A percentile compares a stretch with the other conserved stretches of the same genome.
phyloP scores from a whole-genome alignment of 1,284 basidiomycete species.

The Abortiporus biennis region DNA sequence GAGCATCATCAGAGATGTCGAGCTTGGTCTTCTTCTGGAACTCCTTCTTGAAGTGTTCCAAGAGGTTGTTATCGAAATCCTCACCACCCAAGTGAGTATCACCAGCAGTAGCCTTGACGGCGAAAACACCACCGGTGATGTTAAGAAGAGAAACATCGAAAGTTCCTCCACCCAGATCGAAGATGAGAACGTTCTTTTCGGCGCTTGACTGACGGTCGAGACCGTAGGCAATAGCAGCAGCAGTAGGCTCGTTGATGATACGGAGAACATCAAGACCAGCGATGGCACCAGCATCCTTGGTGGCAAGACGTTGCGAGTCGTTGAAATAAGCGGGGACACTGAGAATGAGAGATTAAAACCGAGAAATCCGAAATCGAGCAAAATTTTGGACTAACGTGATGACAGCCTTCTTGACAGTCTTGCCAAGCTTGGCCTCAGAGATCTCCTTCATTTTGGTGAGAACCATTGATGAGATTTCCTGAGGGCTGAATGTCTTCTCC shows the following conservation, averaged over 20 bases:
- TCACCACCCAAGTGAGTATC: conserved; percentile 98
- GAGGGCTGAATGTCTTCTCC: conserved; percentile 93
- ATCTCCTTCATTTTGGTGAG: conserved; percentile 99
- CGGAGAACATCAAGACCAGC: conserved; percentile 93
- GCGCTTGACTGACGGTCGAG: conserved; percentile 84
- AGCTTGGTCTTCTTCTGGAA: conserved; percentile 98
- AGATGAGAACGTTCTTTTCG: conserved; percentile 99
- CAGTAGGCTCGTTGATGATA: conserved; percentile 97
- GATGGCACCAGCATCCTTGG: conserved; percentile 93
- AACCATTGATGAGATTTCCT: conserved; percentile 99
- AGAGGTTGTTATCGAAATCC: conserved; percentile 96
- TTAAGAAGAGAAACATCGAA: conserved; percentile 98
- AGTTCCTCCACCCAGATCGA: conserved; percentile 98
- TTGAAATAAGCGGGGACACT: conserved; percentile 97
- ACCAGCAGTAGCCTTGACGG: conserved; percentile 96
- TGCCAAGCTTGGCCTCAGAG: conserved; percentile 96
- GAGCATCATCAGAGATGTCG: conserved; percentile 94
- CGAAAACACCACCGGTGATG: conserved; percentile 96
- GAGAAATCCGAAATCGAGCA: conserved; percentile 3
- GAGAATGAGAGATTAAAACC: conserved; percentile 9
- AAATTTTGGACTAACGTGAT: conserved; percentile 60
- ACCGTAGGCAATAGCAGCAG: conserved; percentile 92
- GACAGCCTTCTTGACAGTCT: conserved; percentile 92
- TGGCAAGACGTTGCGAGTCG: conserved; percentile 92
- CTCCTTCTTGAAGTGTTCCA: conserved; percentile 98